Base-by-base conservation (phyloP, 345 rosid species). In the Citrus inodora region DNA sequence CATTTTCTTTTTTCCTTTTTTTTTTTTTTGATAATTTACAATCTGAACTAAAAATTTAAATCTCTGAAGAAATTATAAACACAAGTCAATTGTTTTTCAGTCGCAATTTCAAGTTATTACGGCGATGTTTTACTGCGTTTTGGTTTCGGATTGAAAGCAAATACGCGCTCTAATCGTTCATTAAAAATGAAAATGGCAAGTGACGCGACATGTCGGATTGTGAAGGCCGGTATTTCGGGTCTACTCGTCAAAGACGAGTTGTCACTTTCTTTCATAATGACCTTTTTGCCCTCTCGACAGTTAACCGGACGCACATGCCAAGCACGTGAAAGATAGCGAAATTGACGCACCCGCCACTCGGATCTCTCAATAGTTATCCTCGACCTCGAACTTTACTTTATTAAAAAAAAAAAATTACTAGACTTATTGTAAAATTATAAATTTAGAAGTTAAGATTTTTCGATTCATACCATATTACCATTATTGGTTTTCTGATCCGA, bases 1-100 rank as follows among this genome's bases (percentile, higher is more conserved):
- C 94, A 89, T 92, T 80, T 67, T 9, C 14, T n/a, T 64, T 74
- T 38, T 59, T 10, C n/a, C 17, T 7, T 19, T 9, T 22, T 28
- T 55, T 55, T 59, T 30, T 21, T 1, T 8, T 13, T 13, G 22
- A 48, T 51, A 78, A 72, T 68, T 62, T 32, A 74, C 33, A 63
- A 74, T 70, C 28, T 61, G 37, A 73, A 61, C 7, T 22, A 11
- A 40, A 40, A 40, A 32, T 1, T 42, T 4, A 42, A 42, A 42
- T 42, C 14, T 76, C 78, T 6, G 80, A 68, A 53, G 48, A 67
- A 82, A 40, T 53, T 71, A 74, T 7, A 7, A 14, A 28, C 25
- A 21, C 6, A 19, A 74, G 69, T 75, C 78, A 46, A 64, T 22
- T 30, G 71, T 64, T 48, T 30, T 64, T 51, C 28, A 75, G 48